A percentile compares a stretch with the other conserved stretches of the same genome.
These are phyloP conservation scores for Phialophora macrospora DNA, from an alignment of 2,329 filamentous ascomycete genomes.

Conservation along the genomic window DNA sequence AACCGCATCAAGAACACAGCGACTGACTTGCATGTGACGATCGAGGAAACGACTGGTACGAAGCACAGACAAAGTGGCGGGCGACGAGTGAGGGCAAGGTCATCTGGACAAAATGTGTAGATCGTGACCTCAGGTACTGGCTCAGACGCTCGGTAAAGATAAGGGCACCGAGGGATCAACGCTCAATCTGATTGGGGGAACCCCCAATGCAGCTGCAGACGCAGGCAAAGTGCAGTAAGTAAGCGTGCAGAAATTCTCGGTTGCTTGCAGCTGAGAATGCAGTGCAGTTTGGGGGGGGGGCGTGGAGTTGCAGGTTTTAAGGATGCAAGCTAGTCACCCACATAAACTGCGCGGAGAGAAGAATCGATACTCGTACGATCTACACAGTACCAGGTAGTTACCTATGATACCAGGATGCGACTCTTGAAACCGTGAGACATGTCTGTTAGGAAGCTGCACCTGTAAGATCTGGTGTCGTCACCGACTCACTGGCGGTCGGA, in stretches of 20 bases:
- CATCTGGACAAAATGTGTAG: constrained; percentile 12
- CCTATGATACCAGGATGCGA: not conserved
- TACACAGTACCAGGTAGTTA: not conserved
- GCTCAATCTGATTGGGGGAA: constrained; percentile 5
- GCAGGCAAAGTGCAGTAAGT: not conserved
- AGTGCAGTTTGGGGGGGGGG: not conserved
- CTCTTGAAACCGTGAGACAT: not conserved
- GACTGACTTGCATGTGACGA: constrained; percentile 22
- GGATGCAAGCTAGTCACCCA: not conserved
- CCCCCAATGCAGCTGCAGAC: not conserved
- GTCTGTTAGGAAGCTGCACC: too few species aligned
- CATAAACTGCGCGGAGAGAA: not conserved
- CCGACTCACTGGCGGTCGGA: not conserved
- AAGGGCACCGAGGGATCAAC: not conserved
- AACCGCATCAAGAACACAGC: constrained; percentile 10
- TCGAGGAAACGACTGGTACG: constrained; percentile 15
- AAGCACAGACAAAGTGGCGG: constrained; percentile 8
- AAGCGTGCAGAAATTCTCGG: not conserved
- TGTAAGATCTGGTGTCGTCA: not conserved
- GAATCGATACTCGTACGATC: not conserved
- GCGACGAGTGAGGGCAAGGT: constrained; percentile 7
- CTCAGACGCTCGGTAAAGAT: not conserved
- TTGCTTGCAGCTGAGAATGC: not conserved
- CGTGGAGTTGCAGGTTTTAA: not conserved
- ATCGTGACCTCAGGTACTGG: constrained; percentile 12